A percentile compares a stretch with the other conserved stretches of the same genome.
phyloP scores from a whole-genome alignment of 805 yeast genomes.

The Yamadazyma sp. region DNA sequence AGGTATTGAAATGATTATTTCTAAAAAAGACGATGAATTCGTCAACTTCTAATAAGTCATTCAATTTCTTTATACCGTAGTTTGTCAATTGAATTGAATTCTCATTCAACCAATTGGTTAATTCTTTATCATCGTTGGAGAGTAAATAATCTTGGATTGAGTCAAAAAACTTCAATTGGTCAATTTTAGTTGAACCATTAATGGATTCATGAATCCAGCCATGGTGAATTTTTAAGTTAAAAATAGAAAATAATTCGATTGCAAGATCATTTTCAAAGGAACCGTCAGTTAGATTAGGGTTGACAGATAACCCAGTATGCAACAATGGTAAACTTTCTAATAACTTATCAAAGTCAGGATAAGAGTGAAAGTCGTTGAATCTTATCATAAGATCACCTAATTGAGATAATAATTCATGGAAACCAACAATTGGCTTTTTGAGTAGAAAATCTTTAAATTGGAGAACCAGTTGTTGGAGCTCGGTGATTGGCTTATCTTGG shows the following conservation, averaged over 20 bases:
- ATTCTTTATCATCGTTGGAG: slow-evolving; percentile 9
- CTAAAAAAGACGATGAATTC: slow-evolving; percentile 74
- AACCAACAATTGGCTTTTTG: slow-evolving; percentile 1
- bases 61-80: slow-evolving; percentile 54
- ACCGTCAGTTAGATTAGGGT: slow-evolving; percentile 60
- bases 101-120: slow-evolving; percentile 41
- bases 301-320: slow-evolving; percentile 67
- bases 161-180: slow-evolving; percentile 35
- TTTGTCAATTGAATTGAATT: slow-evolving; percentile 76
- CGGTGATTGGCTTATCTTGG: slow-evolving; percentile 5
- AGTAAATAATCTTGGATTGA: slow-evolving; percentile 57
- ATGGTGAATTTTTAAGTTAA: slow-evolving; percentile 64
- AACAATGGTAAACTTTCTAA: slow-evolving; percentile 59
- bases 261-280: slow-evolving; percentile 50
- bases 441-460: slow-evolving; percentile 5
- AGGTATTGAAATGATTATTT: slow-evolving; percentile 83
- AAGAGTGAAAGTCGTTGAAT: slow-evolving; percentile 7
- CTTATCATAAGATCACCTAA: slow-evolving; percentile 12
- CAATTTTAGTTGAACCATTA: slow-evolving; percentile 1
- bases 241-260: slow-evolving; percentile 53
- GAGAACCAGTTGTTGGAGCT: slow-evolving; percentile 1
- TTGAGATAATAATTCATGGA: slow-evolving; percentile 9
- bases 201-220: slow-evolving; percentile 60
- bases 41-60: slow-evolving; percentile 44
- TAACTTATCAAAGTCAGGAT: slow-evolving; percentile 29